Conservation (phyloP, 2,329 filamentous ascomycete species). For the Penicillium sp. region DNA sequence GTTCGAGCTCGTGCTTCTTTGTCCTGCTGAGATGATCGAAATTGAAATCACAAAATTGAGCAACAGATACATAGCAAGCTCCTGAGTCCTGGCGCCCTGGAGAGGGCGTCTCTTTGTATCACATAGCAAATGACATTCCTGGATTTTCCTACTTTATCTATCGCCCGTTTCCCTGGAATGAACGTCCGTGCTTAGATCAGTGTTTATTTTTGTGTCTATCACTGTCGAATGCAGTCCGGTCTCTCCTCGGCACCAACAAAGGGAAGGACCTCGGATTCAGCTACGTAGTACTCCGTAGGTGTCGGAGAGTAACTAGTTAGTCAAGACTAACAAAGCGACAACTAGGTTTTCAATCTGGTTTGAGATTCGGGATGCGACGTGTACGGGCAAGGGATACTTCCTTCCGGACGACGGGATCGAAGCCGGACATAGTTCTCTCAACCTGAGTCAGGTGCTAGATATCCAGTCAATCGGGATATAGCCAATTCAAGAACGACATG, state of each 20-base stretch:
- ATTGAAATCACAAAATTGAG: slow-evolving; percentile 8
- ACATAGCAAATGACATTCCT: slow-evolving; percentile 20
- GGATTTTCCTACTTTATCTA: slow-evolving; percentile 11
- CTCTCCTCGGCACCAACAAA: too few relatives aligned
- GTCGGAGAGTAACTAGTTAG: too few relatives aligned
- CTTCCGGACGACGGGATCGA: slow-evolving; percentile 12
- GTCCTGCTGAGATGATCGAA: not conserved
- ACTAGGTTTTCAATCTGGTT: not conserved
- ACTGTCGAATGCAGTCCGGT: not conserved
- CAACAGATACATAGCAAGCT: not conserved
- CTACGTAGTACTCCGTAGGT: too few relatives aligned
- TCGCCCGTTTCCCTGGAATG: slow-evolving; percentile 11
- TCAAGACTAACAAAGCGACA: slow-evolving; percentile 6
- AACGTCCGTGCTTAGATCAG: slow-evolving; percentile 9
- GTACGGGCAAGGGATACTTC: slow-evolving; percentile 21
- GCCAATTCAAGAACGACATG: slow-evolving; percentile 11
- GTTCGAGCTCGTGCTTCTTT: not conserved
- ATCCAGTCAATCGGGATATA: slow-evolving; percentile 11
- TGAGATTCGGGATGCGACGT: slow-evolving; percentile 5
- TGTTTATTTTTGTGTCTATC: slow-evolving; percentile 8
- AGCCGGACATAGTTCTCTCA: slow-evolving; percentile 18
- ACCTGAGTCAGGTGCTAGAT: slow-evolving; percentile 22
- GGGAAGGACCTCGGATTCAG: too few relatives aligned
- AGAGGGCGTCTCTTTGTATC: slow-evolving; percentile 11
- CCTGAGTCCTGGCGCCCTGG: too few relatives aligned